A percentile compares a stretch with the other conserved stretches of the same genome.
phyloP scores from a whole-genome alignment of 371 early-diverging fungal genomes.

The Conidiobolus incongruus region DNA sequence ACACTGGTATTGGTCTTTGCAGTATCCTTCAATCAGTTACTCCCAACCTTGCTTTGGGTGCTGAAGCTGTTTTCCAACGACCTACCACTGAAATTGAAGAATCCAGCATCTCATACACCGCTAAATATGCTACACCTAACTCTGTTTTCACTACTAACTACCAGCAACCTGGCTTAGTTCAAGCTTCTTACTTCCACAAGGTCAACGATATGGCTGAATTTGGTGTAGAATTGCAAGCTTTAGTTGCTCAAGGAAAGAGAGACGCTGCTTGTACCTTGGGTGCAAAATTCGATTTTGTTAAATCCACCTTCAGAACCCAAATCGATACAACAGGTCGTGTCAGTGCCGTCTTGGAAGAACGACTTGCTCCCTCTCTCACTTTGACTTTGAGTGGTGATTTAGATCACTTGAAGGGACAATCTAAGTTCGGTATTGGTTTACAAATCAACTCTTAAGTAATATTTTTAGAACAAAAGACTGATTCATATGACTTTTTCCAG shows the following conservation, averaged over 20 bases:
- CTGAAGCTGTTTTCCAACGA: slow-evolving; percentile 68
- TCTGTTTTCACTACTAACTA: slow-evolving; percentile 63
- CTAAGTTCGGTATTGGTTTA: slow-evolving; percentile 1
- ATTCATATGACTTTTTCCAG: too few relatives aligned
- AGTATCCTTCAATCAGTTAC: slow-evolving; percentile 84
- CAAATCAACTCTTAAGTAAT: too few relatives aligned
- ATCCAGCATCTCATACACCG: slow-evolving; percentile 45
- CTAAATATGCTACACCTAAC: slow-evolving; percentile 44
- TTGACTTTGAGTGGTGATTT: slow-evolving; percentile 84
- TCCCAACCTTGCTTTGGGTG: slow-evolving; percentile 56
- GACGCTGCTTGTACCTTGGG: slow-evolving; percentile 85
- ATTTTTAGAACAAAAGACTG: too few relatives aligned
- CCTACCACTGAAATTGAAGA: slow-evolving; percentile 71
- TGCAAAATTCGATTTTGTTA: slow-evolving; percentile 86
- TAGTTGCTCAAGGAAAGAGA: slow-evolving; percentile 49
- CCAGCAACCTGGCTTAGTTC: slow-evolving; percentile 60
- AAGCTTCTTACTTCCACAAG: slow-evolving; percentile 74
- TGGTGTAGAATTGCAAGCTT: slow-evolving; percentile 72
- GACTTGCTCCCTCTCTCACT: slow-evolving; percentile 80
- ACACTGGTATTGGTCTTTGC: slow-evolving; percentile 71
- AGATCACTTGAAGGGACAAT: slow-evolving; percentile 65
- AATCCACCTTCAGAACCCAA: slow-evolving; percentile 75
- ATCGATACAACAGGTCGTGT: slow-evolving; percentile 78
- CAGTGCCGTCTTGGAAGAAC: slow-evolving; percentile 77
- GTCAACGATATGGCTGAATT: slow-evolving; percentile 86